phyloP scores from a whole-genome alignment of 805 yeast genomes.

The Wickerhamiella shivajii region DNA sequence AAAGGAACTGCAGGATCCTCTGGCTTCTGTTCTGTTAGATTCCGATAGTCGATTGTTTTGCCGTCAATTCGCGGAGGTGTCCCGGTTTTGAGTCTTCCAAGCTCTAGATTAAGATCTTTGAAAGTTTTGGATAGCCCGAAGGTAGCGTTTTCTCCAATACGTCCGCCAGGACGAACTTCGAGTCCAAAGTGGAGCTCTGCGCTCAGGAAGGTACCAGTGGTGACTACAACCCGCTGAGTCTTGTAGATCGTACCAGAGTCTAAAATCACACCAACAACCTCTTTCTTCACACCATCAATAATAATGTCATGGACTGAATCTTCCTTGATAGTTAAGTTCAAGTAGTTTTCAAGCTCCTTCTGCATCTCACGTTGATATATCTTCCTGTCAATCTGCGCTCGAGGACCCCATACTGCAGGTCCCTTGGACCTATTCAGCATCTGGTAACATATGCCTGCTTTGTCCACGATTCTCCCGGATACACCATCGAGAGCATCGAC shows the following conservation, averaged over 20 bases:
- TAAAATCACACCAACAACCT: constrained; percentile 56
- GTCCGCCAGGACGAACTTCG: constrained; percentile 69
- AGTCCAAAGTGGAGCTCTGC: constrained; percentile 92
- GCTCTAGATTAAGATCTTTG: constrained; percentile 55
- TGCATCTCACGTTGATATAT: constrained; percentile 76
- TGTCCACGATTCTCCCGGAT: constrained; percentile 71
- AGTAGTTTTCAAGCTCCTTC: constrained; percentile 35
- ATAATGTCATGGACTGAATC: constrained; percentile 79
- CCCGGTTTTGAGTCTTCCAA: constrained; percentile 91
- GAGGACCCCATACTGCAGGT: constrained; percentile 95
- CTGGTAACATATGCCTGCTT: constrained; percentile 85
- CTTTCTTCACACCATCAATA: constrained; percentile 29
- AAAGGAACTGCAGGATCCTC: constrained; percentile 80
- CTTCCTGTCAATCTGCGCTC: constrained; percentile 88
- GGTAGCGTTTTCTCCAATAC: constrained; percentile 86
- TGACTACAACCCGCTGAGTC: constrained; percentile 61
- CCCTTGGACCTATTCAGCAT: constrained; percentile 78
- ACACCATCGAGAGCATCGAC: constrained; percentile 96
- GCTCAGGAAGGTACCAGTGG: constrained; percentile 90
- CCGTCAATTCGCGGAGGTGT: constrained; percentile 85
- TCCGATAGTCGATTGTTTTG: constrained; percentile 50
- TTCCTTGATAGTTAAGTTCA: constrained; percentile 46
- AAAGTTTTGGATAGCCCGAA: constrained; percentile 77
- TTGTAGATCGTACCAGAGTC: constrained; percentile 48
- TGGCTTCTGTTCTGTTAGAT: constrained; percentile 58